Conservation (phyloP, 78 protist genomes). For the Dictyostelium discoideum region dicty_2.7 NC_007089.4:6242001-6242500, state of each 20-base stretch:
- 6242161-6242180: conserved; percentile 1
- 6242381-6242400: neutral
- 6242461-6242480: neutral
- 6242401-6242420: neutral
- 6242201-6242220: neutral
- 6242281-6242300: conserved; percentile 66
- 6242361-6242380: conserved; percentile 19
- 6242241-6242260: neutral
- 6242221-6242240: neutral
- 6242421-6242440: neutral
- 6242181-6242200: neutral
- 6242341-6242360: conserved; percentile 31
- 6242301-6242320: conserved; percentile 72
- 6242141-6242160: neutral
- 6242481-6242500: neutral
- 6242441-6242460: neutral
- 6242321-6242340: conserved; percentile 35
- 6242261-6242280: conserved; percentile 25
- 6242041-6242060: conserved; percentile 7
- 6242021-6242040: conserved; percentile 6
- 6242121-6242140: conserved; percentile 1
- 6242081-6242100: neutral
- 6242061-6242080: neutral
- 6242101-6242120: neutral
- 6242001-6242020: neutral